Conservation (phyloP, 2,329 filamentous ascomycete genomes). For the Aspergillus brasiliensis region DNA sequence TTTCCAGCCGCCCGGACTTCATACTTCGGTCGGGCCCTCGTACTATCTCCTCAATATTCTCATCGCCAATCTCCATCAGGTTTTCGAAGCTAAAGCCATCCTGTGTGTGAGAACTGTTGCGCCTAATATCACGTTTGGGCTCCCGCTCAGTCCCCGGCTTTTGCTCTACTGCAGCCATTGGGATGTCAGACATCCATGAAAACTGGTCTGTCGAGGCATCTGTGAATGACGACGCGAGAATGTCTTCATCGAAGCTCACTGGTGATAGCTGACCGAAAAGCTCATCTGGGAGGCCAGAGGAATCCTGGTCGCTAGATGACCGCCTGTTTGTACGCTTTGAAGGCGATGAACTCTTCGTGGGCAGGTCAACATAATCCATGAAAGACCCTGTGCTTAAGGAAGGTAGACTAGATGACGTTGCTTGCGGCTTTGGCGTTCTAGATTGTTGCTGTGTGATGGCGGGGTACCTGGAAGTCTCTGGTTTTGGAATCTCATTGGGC, state of each 20-base stretch:
- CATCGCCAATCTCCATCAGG: slow-evolving; percentile 41
- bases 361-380: slow-evolving; percentile 4
- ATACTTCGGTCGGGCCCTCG: slow-evolving; percentile 38
- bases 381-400: background rate
- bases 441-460: slow-evolving; percentile 3
- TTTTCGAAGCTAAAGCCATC: slow-evolving; percentile 34
- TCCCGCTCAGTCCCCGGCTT: slow-evolving; percentile 10
- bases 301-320: slow-evolving; percentile 9
- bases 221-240: slow-evolving; percentile 11
- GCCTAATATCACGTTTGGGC: slow-evolving; percentile 8
- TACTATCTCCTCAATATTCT: slow-evolving; percentile 60
- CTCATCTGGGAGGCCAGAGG: slow-evolving; percentile 13
- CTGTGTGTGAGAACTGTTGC: slow-evolving; percentile 10
- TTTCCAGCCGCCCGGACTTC: slow-evolving; percentile 40
- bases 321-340: slow-evolving; percentile 4
- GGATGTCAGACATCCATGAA: slow-evolving; percentile 21
- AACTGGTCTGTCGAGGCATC: slow-evolving; percentile 17
- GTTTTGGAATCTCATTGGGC: slow-evolving; percentile 8
- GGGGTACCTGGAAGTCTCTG: slow-evolving; percentile 3
- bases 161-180: slow-evolving; percentile 9
- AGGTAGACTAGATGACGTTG: background rate
- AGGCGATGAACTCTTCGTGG: slow-evolving; percentile 3
- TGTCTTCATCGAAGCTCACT: slow-evolving; percentile 16
- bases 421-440: background rate
- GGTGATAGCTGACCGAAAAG: slow-evolving; percentile 13